phyloP scores from a whole-genome alignment of 75 land plant species.

The Selaginella tamariscina region DNA sequence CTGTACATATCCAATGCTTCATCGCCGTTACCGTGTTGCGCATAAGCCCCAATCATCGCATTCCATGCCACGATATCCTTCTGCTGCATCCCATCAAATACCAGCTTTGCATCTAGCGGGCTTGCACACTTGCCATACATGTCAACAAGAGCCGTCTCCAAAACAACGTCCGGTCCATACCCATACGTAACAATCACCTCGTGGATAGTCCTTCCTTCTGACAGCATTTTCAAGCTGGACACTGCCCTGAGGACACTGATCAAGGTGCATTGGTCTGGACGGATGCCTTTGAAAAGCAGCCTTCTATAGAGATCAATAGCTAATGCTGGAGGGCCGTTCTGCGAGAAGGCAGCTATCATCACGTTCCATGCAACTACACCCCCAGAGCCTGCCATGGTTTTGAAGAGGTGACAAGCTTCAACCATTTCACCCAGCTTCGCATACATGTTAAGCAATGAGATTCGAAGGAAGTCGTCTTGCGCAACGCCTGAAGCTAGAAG shows the following conservation, averaged over 20 bases:
- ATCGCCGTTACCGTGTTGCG: background rate
- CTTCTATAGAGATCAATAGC: background rate
- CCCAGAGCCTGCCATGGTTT: background rate
- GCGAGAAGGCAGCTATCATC: background rate
- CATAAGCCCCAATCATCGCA: conserved; percentile 5
- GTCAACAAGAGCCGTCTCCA: background rate
- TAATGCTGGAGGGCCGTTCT: background rate
- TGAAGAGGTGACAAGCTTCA: background rate
- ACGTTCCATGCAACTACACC: background rate
- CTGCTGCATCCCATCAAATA: background rate
- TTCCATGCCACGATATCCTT: background rate
- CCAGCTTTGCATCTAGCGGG: background rate
- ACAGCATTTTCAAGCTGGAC: background rate
- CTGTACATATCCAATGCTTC: background rate
- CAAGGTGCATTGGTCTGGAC: background rate
- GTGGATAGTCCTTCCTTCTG: background rate
- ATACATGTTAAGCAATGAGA: background rate
- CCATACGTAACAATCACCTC: background rate
- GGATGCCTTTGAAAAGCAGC: background rate
- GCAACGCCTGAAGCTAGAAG: background rate
- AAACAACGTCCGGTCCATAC: background rate
- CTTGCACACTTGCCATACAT: background rate
- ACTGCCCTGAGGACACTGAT: background rate
- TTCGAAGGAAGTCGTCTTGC: background rate
- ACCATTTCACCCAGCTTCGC: background rate